Conservation (phyloP, 2,329 filamentous ascomycete genomes). For the Penicillium rolfsii region DNA sequence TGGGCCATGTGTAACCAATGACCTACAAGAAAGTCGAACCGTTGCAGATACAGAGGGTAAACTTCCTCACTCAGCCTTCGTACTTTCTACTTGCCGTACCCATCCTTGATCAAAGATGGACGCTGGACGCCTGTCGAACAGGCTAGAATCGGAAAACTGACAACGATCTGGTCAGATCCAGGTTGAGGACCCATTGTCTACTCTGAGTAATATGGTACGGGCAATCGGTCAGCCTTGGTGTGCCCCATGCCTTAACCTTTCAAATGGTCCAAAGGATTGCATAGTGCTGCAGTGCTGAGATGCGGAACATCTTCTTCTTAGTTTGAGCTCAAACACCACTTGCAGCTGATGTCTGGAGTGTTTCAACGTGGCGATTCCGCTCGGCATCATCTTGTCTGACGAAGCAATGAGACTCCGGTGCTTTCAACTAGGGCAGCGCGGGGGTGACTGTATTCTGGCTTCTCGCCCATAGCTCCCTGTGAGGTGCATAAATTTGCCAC, state of each 20-base stretch:
- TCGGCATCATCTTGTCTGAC: not conserved
- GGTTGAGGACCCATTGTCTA: too few species aligned
- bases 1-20: not conserved
- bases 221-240: conserved; percentile 1
- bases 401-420: not conserved
- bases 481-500: conserved; percentile 10
- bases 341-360: conserved; percentile 9
- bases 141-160: not conserved
- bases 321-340: not conserved
- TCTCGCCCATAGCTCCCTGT: not conserved
- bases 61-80: not conserved
- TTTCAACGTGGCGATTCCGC: conserved; percentile 3
- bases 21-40: not conserved
- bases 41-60: not conserved
- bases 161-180: not conserved
- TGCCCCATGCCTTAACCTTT: not conserved
- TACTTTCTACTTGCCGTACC: not conserved
- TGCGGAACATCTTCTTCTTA: not conserved
- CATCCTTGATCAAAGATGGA: not conserved
- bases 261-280: not conserved
- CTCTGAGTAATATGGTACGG: conserved; percentile 10
- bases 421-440: not conserved
- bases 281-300: not conserved
- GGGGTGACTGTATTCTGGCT: not conserved
- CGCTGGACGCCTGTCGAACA: not conserved